These are phyloP conservation scores for Chytriomyces hyalinus DNA, from an alignment of 192 early-diverging fungal genomes.

Conservation along the genomic window DNA sequence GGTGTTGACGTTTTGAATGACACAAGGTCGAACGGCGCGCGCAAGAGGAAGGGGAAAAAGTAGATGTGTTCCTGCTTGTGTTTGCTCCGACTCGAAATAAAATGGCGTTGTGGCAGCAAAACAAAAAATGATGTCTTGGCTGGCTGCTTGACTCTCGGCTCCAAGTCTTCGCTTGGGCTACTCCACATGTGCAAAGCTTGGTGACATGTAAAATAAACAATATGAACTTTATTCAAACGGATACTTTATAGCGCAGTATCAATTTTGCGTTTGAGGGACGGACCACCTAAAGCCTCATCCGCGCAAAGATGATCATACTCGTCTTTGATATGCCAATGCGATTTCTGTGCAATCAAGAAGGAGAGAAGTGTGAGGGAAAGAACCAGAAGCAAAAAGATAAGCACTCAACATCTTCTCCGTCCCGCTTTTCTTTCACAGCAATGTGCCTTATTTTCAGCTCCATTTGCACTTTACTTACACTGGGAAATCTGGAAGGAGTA, in stretches of 20 bases:
- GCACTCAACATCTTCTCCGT: background rate
- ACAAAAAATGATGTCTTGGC: too few relatives aligned
- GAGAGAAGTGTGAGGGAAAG: background rate
- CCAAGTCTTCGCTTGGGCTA: too few relatives aligned
- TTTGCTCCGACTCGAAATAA: too few relatives aligned
- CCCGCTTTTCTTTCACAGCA: constrained; percentile 17
- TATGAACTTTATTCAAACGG: too few relatives aligned
- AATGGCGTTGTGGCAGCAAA: too few relatives aligned
- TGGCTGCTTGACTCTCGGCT: too few relatives aligned
- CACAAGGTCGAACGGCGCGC: background rate
- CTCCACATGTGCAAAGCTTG: too few relatives aligned
- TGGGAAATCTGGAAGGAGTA: constrained; percentile 5
- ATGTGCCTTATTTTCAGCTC: constrained; percentile 27
- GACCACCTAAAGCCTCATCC: background rate
- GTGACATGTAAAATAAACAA: too few relatives aligned
- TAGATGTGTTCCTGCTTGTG: background rate
- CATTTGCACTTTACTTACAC: constrained; percentile 28
- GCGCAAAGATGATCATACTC: background rate
- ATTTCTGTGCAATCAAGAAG: background rate
- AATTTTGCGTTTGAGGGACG: too few relatives aligned
- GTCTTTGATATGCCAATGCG: constrained; percentile 3
- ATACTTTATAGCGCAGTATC: too few relatives aligned
- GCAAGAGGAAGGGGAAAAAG: background rate
- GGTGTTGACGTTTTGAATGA: constrained; percentile 17
- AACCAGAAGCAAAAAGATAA: background rate